Percentiles rank a stretch among this genome's conserved stretches.
These are phyloP conservation scores for Aspergillus ochraceoroseus DNA, from an alignment of 2,329 filamentous ascomycete genomes.

Conservation along the genomic window DNA sequence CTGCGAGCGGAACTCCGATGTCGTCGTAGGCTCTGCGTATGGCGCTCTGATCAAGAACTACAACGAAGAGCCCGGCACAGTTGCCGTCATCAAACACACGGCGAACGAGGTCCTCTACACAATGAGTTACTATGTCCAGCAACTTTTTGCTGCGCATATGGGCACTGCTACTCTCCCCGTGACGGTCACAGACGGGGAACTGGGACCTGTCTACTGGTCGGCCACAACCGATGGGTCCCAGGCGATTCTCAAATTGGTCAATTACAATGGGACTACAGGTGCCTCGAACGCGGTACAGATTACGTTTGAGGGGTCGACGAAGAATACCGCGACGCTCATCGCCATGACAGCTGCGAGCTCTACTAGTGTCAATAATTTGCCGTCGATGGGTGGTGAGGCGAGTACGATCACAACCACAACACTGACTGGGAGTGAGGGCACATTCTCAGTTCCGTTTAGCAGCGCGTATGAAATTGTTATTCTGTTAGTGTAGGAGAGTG, in stretches of 20 bases:
- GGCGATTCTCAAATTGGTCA: background rate
- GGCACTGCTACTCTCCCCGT: background rate
- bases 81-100: constrained; percentile 4
- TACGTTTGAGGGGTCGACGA: background rate
- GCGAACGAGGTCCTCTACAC: no score
- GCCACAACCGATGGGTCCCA: background rate
- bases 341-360: background rate
- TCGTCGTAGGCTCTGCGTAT: constrained; percentile 5
- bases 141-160: background rate
- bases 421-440: background rate
- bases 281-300: no score
- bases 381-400: background rate
- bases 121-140: background rate
- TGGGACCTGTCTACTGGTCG: background rate
- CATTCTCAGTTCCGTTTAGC: background rate
- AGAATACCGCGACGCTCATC: background rate
- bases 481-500: background rate
- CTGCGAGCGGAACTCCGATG: background rate
- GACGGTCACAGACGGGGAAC: background rate
- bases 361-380: background rate
- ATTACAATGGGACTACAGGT: background rate
- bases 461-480: background rate
- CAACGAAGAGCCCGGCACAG: constrained; percentile 7
- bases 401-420: background rate
- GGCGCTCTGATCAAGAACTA: constrained; percentile 11